A percentile compares a stretch with the other conserved stretches of the same genome.
Evolutionary conservation across 1,284 basidiomycete genomes (phyloP).

Genomic region (Ganoderma resinaceum): DNA sequence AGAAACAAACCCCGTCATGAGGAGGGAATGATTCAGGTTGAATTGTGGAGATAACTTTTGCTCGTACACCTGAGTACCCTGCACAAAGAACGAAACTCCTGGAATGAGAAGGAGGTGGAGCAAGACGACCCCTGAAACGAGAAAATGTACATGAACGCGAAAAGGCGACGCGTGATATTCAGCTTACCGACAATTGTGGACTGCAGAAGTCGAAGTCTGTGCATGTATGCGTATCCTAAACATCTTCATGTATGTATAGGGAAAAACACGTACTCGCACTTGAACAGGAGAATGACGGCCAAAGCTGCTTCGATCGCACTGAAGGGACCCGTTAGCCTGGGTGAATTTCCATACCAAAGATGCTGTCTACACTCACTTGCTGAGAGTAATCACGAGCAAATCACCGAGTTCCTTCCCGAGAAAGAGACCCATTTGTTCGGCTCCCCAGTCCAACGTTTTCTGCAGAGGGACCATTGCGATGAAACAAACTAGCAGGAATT

Average conservation of each 20-base stretch:
- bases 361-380: constrained; percentile 53
- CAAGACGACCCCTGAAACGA: constrained; percentile 60
- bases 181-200: constrained; percentile 61
- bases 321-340: neutral
- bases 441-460: constrained; percentile 64
- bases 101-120: constrained; percentile 69
- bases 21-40: constrained; percentile 67
- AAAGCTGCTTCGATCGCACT: constrained; percentile 65
- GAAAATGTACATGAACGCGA: neutral
- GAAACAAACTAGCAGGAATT: constrained; percentile 54
- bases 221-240: neutral
- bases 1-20: constrained; percentile 62
- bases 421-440: constrained; percentile 67
- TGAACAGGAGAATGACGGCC: constrained; percentile 67
- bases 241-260: neutral
- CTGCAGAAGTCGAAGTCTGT: constrained; percentile 60
- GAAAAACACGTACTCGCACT: constrained; percentile 53
- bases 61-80: constrained; percentile 58
- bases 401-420: constrained; percentile 64
- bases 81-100: constrained; percentile 64
- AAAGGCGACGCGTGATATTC: too few relatives aligned
- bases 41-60: constrained; percentile 57
- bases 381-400: constrained; percentile 62
- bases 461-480: constrained; percentile 65
- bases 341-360: constrained; percentile 47